These are phyloP conservation scores for Setomelanomma holmii DNA, from an alignment of 2,329 filamentous ascomycete genomes.

Conservation along the genomic window DNA sequence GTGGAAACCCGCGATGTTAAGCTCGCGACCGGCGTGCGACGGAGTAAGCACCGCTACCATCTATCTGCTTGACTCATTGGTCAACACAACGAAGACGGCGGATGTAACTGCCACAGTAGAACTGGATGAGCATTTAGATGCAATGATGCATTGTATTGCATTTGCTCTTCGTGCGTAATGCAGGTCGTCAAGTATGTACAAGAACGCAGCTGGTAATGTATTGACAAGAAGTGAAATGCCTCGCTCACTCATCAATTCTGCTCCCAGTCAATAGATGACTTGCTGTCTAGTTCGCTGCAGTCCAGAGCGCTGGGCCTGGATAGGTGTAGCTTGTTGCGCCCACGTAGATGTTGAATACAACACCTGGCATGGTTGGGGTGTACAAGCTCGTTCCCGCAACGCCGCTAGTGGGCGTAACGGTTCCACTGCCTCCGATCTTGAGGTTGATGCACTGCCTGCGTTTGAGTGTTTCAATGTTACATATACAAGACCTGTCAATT, in stretches of 20 bases:
- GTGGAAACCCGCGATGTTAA: not conserved
- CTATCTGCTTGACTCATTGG: not conserved
- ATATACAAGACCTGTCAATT: too few species aligned
- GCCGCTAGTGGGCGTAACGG: conserved; percentile 45
- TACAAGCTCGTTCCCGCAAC: conserved; percentile 53
- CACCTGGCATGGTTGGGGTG: conserved; percentile 51
- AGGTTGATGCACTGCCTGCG: conserved; percentile 62
- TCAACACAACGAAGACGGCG: too few species aligned
- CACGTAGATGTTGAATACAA: conserved; percentile 51
- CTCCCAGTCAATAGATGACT: not conserved
- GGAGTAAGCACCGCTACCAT: not conserved
- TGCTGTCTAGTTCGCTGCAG: conserved; percentile 34
- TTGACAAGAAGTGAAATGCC: not conserved
- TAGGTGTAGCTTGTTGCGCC: conserved; percentile 42
- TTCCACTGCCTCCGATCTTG: conserved; percentile 55
- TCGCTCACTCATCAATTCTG: not conserved
- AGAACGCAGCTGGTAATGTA: not conserved
- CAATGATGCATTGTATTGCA: not conserved
- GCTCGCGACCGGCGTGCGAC: not conserved
- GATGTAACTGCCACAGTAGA: too few species aligned
- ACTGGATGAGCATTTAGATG: too few species aligned
- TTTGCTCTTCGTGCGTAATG: not conserved
- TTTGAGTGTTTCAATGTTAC: conserved; percentile 31
- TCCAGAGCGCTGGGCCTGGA: conserved; percentile 48
- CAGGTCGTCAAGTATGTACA: not conserved